A percentile compares a stretch with the other conserved stretches of the same genome.
These are phyloP conservation scores for Boletus rubropictus DNA, from an alignment of 768 basidiomycete genomes.

Conservation along the genomic window DNA sequence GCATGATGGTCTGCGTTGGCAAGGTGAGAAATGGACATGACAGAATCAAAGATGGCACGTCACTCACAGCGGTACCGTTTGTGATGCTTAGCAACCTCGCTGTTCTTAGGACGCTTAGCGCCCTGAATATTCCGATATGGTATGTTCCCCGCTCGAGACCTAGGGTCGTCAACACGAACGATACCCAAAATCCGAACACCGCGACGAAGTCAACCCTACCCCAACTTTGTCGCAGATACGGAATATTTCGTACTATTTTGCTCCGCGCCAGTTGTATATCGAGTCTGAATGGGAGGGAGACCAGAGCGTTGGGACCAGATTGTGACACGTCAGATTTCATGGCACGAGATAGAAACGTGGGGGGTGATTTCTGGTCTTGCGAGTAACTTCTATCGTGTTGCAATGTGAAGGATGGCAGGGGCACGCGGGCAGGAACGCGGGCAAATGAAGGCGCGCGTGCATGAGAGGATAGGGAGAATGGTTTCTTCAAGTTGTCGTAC, in stretches of 20 bases:
- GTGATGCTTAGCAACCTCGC: conserved; percentile 82
- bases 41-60: background rate
- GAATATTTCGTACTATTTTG: conserved; percentile 62
- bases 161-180: conserved; percentile 62
- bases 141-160: conserved; percentile 60
- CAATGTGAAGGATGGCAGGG: background rate
- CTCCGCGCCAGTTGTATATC: conserved; percentile 50
- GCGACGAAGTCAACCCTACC: conserved; percentile 85
- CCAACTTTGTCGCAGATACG: conserved; percentile 92
- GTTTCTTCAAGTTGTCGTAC: conserved; percentile 44
- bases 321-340: conserved; percentile 38
- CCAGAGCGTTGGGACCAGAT: conserved; percentile 34
- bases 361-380: conserved; percentile 40
- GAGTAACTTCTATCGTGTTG: conserved; percentile 4
- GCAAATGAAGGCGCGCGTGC: conserved; percentile 14
- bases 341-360: conserved; percentile 46
- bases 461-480: conserved; percentile 43
- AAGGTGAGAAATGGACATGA: conserved; percentile 8
- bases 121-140: conserved; percentile 86
- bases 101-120: conserved; percentile 78
- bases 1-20: conserved; percentile 67
- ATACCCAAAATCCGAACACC: conserved; percentile 81
- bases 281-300: conserved; percentile 55
- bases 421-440: conserved; percentile 8
- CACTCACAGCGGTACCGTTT: conserved; percentile 80